These are phyloP conservation scores for Aspergillus pseudonomiae DNA, from an alignment of 2,329 filamentous ascomycete genomes.

Conservation along the genomic window DNA sequence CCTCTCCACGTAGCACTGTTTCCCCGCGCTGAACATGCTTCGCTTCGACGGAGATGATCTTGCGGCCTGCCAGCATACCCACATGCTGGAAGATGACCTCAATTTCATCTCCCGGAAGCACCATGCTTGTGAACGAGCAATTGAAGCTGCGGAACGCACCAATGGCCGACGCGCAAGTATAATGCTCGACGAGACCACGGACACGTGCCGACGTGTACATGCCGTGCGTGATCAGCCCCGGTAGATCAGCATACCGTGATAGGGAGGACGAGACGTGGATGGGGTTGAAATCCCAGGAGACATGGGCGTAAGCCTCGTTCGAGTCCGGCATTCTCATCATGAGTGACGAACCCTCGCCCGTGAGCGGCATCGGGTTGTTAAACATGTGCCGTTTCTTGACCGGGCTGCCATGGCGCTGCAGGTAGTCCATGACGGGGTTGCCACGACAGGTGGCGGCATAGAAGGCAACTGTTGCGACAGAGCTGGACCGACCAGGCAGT, in stretches of 20 bases:
- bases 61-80: conserved; percentile 96
- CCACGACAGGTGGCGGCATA: conserved; percentile 88
- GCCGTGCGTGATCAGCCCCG: conserved; percentile 96
- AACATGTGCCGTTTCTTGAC: conserved; percentile 97
- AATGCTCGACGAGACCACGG: conserved; percentile 93
- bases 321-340: conserved; percentile 90
- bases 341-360: conserved; percentile 79
- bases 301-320: conserved; percentile 96
- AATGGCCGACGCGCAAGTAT: conserved; percentile 98
- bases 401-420: conserved; percentile 84
- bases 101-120: conserved; percentile 92
- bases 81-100: conserved; percentile 94
- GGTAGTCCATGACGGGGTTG: conserved; percentile 95
- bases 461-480: conserved; percentile 94
- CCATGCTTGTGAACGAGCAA: conserved; percentile 96
- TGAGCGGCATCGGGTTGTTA: conserved; percentile 94
- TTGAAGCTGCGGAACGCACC: conserved; percentile 97
- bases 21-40: conserved; percentile 95
- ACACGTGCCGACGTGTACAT: conserved; percentile 99
- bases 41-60: conserved; percentile 98
- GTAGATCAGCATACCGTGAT: conserved; percentile 90
- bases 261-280: conserved; percentile 98
- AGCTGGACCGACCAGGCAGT: conserved; percentile 87
- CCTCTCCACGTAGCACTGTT: conserved; percentile 92
- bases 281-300: conserved; percentile 98